These are phyloP conservation scores for Glycyrrhiza uralensis DNA, from an alignment of 306 rosid genomes.

Conservation along the genomic window DNA sequence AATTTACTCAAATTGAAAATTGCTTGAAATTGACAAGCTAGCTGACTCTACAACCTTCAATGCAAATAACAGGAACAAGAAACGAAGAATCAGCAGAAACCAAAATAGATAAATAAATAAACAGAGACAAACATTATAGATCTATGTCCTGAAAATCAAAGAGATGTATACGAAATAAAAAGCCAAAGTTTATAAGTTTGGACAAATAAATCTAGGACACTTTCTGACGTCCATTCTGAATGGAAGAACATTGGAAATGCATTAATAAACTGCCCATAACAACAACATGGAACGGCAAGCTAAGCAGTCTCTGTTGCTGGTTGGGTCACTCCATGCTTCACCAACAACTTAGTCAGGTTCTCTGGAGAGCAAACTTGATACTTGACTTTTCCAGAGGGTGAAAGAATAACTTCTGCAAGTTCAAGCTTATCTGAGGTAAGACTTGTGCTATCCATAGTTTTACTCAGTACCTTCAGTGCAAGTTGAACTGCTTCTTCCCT, in stretches of 20 bases:
- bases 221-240: neutral
- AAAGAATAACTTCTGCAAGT: conserved; percentile 47
- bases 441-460: conserved; percentile 56
- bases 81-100: neutral
- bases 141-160: neutral
- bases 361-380: conserved; percentile 50
- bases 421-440: conserved; percentile 51
- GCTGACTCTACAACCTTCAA: neutral
- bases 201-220: neutral
- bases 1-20: neutral
- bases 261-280: conserved; percentile 7
- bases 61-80: neutral
- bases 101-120: neutral
- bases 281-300: conserved; percentile 16
- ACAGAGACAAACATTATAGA: conserved; percentile 5
- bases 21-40: neutral
- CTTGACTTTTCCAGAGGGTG: conserved; percentile 48
- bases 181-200: conserved; percentile 12
- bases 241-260: neutral
- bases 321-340: conserved; percentile 47
- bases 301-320: conserved; percentile 47
- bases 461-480: conserved; percentile 46
- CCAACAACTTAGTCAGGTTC: conserved; percentile 43
- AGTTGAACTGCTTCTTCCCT: conserved; percentile 58
- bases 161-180: neutral